These are phyloP conservation scores for Bolboschoenoplectus hybrid DNA, from an alignment of 202 grass and related monocot genomes.

Conservation along the genomic window DNA sequence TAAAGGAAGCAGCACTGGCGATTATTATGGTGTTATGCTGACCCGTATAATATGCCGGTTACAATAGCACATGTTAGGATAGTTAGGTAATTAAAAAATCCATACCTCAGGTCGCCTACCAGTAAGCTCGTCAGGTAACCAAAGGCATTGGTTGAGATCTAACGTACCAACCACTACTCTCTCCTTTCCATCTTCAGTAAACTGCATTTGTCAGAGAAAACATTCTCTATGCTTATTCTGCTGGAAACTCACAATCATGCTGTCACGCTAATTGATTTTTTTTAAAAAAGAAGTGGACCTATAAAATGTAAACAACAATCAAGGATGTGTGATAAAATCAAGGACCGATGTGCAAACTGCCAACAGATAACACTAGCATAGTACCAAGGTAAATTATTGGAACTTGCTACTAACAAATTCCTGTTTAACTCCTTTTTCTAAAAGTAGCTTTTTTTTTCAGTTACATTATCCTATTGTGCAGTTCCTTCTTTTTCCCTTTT, in stretches of 20 bases:
- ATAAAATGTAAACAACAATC: not conserved
- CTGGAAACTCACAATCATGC: constrained; percentile 22
- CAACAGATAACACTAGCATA: constrained; percentile 4
- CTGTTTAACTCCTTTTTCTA: not conserved
- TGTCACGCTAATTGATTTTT: constrained; percentile 21
- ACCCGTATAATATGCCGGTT: not conserved
- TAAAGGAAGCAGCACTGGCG: not conserved
- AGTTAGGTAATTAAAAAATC: not conserved
- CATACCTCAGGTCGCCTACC: constrained; percentile 71
- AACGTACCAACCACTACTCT: constrained; percentile 76
- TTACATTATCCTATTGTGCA: not conserved
- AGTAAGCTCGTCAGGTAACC: constrained; percentile 73
- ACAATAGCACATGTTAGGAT: not conserved
- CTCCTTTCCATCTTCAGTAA: constrained; percentile 67
- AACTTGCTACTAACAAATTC: not conserved
- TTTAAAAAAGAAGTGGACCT: not conserved
- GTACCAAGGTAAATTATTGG: not conserved
- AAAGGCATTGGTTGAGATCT: constrained; percentile 80
- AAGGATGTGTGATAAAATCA: not conserved
- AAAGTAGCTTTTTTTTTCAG: not conserved
- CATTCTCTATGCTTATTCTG: constrained; percentile 20
- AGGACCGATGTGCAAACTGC: not conserved
- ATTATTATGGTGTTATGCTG: not conserved
- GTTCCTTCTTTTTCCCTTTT: not conserved
- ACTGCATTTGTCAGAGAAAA: constrained; percentile 46